phyloP scores from a whole-genome alignment of 805 yeast species.

The Suhomyces prunicola region DNA sequence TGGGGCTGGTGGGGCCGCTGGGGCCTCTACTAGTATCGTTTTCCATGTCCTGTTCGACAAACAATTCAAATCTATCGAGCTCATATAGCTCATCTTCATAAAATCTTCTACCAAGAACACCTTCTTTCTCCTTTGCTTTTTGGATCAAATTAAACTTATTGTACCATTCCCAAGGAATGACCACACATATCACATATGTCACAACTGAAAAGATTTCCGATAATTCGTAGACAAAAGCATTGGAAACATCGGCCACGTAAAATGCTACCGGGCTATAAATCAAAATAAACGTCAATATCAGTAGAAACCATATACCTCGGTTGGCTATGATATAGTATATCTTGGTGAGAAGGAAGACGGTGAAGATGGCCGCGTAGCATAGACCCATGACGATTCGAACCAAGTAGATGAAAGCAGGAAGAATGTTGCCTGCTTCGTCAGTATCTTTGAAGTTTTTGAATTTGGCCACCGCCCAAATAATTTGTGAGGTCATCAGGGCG shows the following conservation, averaged over 20 bases:
- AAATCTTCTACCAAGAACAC: constrained; percentile 70
- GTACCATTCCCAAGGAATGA: constrained; percentile 84
- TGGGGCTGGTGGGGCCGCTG: neutral
- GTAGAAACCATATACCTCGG: constrained; percentile 49
- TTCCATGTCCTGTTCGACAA: constrained; percentile 34
- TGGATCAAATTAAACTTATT: constrained; percentile 59
- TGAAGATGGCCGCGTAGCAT: constrained; percentile 62
- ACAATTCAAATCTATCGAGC: constrained; percentile 37
- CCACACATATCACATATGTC: constrained; percentile 67
- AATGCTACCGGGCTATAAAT: constrained; percentile 63
- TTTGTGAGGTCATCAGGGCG: constrained; percentile 53
- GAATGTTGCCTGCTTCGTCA: constrained; percentile 49
- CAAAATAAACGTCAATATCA: constrained; percentile 52
- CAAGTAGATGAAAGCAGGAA: constrained; percentile 73
- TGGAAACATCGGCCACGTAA: constrained; percentile 73
- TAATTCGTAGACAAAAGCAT: constrained; percentile 69
- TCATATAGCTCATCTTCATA: constrained; percentile 62
- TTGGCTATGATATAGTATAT: constrained; percentile 48
- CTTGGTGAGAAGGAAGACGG: constrained; percentile 53
- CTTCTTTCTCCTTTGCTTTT: constrained; percentile 60
- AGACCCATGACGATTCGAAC: constrained; percentile 69
- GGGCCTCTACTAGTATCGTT: neutral
- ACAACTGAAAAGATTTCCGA: constrained; percentile 73
- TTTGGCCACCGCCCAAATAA: constrained; percentile 67
- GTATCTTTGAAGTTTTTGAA: constrained; percentile 38